Base-by-base conservation (phyloP, 2,329 filamentous ascomycete species). In the Falciphora oryzae region DNA sequence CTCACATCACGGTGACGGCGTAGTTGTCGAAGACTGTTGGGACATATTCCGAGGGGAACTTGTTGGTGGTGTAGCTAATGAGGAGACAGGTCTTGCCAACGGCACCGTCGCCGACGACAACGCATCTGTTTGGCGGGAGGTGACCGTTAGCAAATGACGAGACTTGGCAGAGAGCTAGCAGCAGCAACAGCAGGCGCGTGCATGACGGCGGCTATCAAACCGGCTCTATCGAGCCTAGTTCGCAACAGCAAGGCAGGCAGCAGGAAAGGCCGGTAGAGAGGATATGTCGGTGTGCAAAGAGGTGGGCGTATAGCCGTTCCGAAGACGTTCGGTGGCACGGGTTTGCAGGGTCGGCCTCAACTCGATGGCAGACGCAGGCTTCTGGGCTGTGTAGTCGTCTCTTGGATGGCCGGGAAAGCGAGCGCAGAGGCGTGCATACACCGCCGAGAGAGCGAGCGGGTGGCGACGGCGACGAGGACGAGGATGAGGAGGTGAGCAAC, bases 11-110 rank as follows among this genome's bases (percentile, higher is more conserved):
- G 70, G 95, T 99, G 77, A 99, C 95, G 65, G 95, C 95, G 85
- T 99, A 99, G 81, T 99, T 99, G 80, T 99, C 95, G 79, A 99
- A 99, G 69, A 99, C 95, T 35, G 95, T 99, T 63, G 95, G 95
- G 66, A 99, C 95, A 79, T 99, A 99, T 93, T 99, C 95, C 73
- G 93, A 97, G 50, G 95, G 95, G 79, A 99, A 99, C 75, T 98
- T 98, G 85, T 99, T 99, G 69, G 95, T 99, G 69, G 95, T 99
- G 81, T 99, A 99, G 77, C 92, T 96, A 82, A 99, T 99, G 76
- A 99, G 88, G 69, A 99, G 88, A 81, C 95, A 99, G 70, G 95
- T 99, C 85, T 99, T 99, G 78, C 95, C 95, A 72, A 99, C 95
- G 70, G 95, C 95, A 93, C 95, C 95, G 80, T 99, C 95, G 77